A percentile compares a stretch with the other conserved stretches of the same genome.
Evolutionary conservation across 257 asterid genomes (phyloP).

Genomic region (Scutellaria baicalensis): DNA sequence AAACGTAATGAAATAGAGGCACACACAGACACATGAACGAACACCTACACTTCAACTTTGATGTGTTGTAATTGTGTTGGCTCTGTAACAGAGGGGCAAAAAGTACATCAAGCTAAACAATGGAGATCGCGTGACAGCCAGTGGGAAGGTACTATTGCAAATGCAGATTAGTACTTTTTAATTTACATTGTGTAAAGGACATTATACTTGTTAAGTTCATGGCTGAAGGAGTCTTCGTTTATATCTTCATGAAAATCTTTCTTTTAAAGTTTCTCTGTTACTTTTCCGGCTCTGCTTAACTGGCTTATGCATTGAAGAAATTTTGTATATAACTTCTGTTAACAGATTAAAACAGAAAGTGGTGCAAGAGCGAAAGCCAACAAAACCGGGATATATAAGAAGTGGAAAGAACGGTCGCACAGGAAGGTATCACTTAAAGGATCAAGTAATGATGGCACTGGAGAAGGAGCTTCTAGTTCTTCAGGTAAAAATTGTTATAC

Average conservation of each 20-base stretch:
- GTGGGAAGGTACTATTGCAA: constrained; percentile 70
- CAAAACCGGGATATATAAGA: constrained; percentile 79
- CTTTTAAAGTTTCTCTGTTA: not conserved
- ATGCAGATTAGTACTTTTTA: not conserved
- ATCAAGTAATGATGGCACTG: constrained; percentile 25
- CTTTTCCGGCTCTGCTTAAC: not conserved
- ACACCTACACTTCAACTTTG: constrained; percentile 1
- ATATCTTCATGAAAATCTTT: not conserved
- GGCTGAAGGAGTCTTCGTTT: not conserved
- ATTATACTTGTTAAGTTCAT: not conserved
- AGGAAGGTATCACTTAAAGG: constrained; percentile 53
- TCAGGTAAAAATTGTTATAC: constrained; percentile 40
- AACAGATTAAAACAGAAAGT: constrained; percentile 84
- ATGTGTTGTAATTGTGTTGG: constrained; percentile 5
- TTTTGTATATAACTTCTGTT: constrained; percentile 2
- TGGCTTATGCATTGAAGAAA: not conserved
- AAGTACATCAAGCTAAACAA: constrained; percentile 85
- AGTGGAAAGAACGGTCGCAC: constrained; percentile 75
- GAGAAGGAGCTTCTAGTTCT: constrained; percentile 42
- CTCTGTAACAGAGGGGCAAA: constrained; percentile 72
- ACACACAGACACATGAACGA: not conserved
- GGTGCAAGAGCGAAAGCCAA: constrained; percentile 61
- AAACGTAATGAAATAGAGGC: not conserved
- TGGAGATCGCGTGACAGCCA: constrained; percentile 94
- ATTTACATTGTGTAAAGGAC: not conserved